Evolutionary conservation across 257 asterid genomes (phyloP).

Genomic region (Haberlea rhodopensis): DNA sequence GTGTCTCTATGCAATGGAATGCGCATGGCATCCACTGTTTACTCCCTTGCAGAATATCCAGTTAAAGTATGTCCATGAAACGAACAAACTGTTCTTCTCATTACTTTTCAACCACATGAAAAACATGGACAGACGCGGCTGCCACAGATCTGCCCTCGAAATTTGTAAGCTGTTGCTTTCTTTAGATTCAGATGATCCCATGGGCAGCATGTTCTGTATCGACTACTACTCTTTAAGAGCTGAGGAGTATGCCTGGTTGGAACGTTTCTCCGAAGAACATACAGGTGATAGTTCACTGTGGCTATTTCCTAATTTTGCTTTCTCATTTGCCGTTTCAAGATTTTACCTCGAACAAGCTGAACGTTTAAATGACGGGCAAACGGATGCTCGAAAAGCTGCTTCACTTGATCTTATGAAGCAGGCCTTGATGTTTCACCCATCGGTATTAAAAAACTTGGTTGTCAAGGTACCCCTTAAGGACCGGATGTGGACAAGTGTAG

Average conservation of each 20-base stretch:
- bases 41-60: slow-evolving; percentile 65
- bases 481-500: slow-evolving; percentile 53
- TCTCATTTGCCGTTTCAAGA: slow-evolving; percentile 75
- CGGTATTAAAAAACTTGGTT: slow-evolving; percentile 67
- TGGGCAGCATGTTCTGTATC: slow-evolving; percentile 76
- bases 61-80: slow-evolving; percentile 62
- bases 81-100: slow-evolving; percentile 77
- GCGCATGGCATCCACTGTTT: slow-evolving; percentile 92
- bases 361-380: slow-evolving; percentile 25
- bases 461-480: slow-evolving; percentile 84
- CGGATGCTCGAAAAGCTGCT: slow-evolving; percentile 41
- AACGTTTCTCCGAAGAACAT: slow-evolving; percentile 71
- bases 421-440: slow-evolving; percentile 90
- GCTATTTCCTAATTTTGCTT: slow-evolving; percentile 86
- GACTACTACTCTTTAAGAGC: slow-evolving; percentile 86
- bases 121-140: slow-evolving; percentile 93
- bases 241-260: slow-evolving; percentile 83
- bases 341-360: slow-evolving; percentile 59
- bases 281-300: slow-evolving; percentile 71
- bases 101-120: slow-evolving; percentile 78
- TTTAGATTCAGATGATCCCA: slow-evolving; percentile 83
- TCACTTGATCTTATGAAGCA: slow-evolving; percentile 85
- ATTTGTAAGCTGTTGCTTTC: slow-evolving; percentile 84
- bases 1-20: slow-evolving; percentile 83
- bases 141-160: slow-evolving; percentile 94